Evolutionary conservation across 2,329 filamentous ascomycete genomes (phyloP).

Genomic region (Scolecobasidium constrictum): DNA sequence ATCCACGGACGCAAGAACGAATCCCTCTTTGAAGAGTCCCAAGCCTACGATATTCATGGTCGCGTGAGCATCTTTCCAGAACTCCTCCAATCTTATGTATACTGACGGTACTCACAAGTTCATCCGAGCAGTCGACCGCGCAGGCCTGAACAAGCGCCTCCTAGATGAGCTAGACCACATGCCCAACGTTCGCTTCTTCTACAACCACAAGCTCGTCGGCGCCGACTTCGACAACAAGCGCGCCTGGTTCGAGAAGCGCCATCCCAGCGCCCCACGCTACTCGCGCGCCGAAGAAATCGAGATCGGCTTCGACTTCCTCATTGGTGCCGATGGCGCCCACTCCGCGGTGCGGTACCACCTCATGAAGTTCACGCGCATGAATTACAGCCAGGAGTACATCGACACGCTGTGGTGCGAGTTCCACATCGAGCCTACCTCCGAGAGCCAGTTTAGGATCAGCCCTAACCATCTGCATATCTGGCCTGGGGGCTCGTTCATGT

Average conservation of each 20-base stretch:
- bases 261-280: constrained; percentile 14
- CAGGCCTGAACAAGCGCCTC: constrained; percentile 68
- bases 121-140: constrained; percentile 79
- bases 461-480: constrained; percentile 95
- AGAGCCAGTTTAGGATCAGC: constrained; percentile 62
- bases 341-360: constrained; percentile 83
- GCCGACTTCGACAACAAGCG: constrained; percentile 70
- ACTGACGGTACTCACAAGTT: constrained; percentile 51
- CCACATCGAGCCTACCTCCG: constrained; percentile 49
- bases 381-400: constrained; percentile 90
- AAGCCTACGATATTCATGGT: constrained; percentile 83
- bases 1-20: constrained; percentile 68
- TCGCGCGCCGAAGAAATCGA: constrained; percentile 52
- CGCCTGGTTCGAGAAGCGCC: constrained; percentile 71
- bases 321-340: constrained; percentile 91
- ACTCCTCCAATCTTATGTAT: neutral
- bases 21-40: constrained; percentile 62
- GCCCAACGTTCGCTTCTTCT: constrained; percentile 84
- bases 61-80: constrained; percentile 44
- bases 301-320: constrained; percentile 80
- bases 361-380: constrained; percentile 89
- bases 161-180: constrained; percentile 74
- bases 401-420: constrained; percentile 98
- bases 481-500: constrained; percentile 92
- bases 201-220: constrained; percentile 86